These are phyloP conservation scores for Diplosphaera chodatii DNA, from an alignment of 139 green algal species.

Conservation along the genomic window DNA sequence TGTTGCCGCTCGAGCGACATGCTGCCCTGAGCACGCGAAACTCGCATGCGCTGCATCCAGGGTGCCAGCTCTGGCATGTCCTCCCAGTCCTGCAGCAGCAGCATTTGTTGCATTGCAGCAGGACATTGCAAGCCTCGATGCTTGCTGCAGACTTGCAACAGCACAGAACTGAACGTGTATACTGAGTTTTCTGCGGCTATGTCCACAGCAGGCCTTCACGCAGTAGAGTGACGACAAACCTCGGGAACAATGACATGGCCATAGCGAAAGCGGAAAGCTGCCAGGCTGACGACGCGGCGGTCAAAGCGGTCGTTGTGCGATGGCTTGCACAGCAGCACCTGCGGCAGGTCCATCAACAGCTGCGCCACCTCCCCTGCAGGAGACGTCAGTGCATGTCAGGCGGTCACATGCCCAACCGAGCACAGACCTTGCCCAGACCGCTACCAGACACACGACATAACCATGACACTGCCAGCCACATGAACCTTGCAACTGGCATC, in stretches of 20 bases:
- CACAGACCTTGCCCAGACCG: no score
- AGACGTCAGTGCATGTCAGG: not conserved
- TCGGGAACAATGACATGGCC: constrained; percentile 55
- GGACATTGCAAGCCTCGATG: no score
- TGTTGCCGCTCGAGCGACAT: constrained; percentile 32
- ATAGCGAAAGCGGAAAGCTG: constrained; percentile 29
- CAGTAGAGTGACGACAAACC: constrained; percentile 10
- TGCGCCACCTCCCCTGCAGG: constrained; percentile 29
- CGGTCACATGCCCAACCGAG: no score
- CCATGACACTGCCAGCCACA: not conserved
- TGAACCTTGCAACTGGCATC: no score
- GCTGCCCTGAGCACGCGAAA: constrained; percentile 19
- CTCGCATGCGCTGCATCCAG: constrained; percentile 45
- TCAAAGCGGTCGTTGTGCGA: constrained; percentile 51
- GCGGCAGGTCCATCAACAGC: constrained; percentile 29
- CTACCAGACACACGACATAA: no score
- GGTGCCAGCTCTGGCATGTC: constrained; percentile 32
- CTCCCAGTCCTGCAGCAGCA: constrained; percentile 20
- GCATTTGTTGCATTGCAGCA: not conserved
- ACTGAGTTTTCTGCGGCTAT: no score
- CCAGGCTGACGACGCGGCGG: constrained; percentile 42
- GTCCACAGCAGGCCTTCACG: no score
- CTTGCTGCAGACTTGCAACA: no score
- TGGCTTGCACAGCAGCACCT: constrained; percentile 62
- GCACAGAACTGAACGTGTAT: no score